Evolutionary conservation across 2,329 filamentous ascomycete species (phyloP), one percentile per base, ranked within the genome.

Genomic region (Colletotrichum gigasporum): DNA sequence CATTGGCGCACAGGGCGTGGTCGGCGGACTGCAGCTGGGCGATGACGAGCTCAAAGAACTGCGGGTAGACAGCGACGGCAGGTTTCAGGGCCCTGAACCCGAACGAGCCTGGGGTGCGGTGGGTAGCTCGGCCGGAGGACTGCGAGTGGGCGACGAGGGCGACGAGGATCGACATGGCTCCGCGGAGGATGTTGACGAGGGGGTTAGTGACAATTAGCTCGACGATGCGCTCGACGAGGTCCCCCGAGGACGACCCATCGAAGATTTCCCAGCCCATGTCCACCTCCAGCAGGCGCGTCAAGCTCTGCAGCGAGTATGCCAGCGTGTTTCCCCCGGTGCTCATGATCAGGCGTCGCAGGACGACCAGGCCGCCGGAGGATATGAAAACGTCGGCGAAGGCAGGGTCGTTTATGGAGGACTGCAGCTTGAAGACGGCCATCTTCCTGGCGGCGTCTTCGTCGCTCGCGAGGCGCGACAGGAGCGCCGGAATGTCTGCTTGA

Each of bases 371-470:
- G 61, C 94, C 94, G 51, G 94, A 92, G 53, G 91, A 89, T 67
- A 98, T 97, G 81, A 99, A 99, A 71, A 96, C 90, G 77, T 98
- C 96, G 72, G 96, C 96, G 77, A 98, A 98, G 52, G 94, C 91
- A 24, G 95, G 95, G 79, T 99, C 96, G 75, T 94, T 95, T 78
- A 99, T 97, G 67, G 93, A 94, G 68, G 88, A 91, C 79, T 99
- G 96, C 69, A 99, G 88, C 82, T 97, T 97, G 87, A 99, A 99
- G 66, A 96, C 96, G 65, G 96, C 96, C 93, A 98, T 97, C 79
- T 99, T 99, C 74, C 94, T 93, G 70, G 93, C 90, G 60, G 93
- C 94, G 83, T 99, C 96, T 79, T 97, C 88, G 71, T 90, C 86
- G 79, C 87, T 90, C 39, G 85, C 82, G 66, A 90, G 81, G 69